Evolutionary conservation across 2,329 filamentous ascomycete species (phyloP).

Genomic region (Amylocarpus encephaloides): DNA sequence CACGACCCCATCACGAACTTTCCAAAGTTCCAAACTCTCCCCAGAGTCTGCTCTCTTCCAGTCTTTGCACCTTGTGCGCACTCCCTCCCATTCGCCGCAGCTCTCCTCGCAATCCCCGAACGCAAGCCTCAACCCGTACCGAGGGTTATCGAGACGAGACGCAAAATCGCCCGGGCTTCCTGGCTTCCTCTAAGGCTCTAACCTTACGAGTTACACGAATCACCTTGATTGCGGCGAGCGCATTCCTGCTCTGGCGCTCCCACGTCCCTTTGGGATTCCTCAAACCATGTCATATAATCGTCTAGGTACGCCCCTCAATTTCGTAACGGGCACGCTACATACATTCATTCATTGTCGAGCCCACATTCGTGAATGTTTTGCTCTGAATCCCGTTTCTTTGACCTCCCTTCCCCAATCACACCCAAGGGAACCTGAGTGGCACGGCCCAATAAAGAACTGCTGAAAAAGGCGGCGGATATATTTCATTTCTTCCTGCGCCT

Average conservation of each 20-base stretch:
- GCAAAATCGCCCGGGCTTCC: neutral
- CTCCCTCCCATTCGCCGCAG: neutral
- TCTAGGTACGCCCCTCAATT: constrained; percentile 50
- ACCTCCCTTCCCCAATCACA: neutral
- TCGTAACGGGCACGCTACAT: neutral
- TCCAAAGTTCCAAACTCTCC: neutral
- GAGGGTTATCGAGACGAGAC: neutral
- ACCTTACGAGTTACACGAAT: too few species aligned
- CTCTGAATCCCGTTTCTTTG: neutral
- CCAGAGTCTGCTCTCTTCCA: too few species aligned
- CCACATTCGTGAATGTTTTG: constrained; percentile 8
- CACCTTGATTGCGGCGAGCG: neutral
- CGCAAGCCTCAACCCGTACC: neutral
- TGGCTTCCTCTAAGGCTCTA: too few species aligned
- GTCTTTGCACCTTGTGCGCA: too few species aligned
- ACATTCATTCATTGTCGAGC: constrained; percentile 4
- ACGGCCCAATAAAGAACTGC: neutral
- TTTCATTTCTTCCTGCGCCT: constrained; percentile 19
- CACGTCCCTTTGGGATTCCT: neutral
- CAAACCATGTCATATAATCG: constrained; percentile 64
- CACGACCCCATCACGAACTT: neutral
- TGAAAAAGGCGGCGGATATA: neutral
- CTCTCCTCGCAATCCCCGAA: neutral
- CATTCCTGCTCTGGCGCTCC: constrained; percentile 3
- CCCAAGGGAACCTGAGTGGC: neutral